Evolutionary conservation across 805 yeast genomes (phyloP), one percentile per base, ranked within the genome.

Genomic region (Starmera quercuum): DNA sequence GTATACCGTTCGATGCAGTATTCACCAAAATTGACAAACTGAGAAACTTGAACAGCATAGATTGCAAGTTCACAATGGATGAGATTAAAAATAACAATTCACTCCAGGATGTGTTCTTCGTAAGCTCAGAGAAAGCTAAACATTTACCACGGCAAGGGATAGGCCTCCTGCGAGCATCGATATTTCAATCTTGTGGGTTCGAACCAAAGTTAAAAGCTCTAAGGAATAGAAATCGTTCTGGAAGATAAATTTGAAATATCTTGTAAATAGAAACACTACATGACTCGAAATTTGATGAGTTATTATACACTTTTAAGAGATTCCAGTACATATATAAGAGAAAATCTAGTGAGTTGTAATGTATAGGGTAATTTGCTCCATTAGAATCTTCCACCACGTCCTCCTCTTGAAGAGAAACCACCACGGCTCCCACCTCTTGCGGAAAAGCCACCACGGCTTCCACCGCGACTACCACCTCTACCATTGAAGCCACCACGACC

Each of bases 1-100:
- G 90, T 1, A 63, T 77, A 4, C 75, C 83, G 1, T 84, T 78
- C 55, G 90, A 83, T 39, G 57, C 86, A 6, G 71, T 86, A 0
- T 72, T 85, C 53, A 86, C 94, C 18, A 86, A 86, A 47, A 71
- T 79, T 30, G 96, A 87, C 51, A 66, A 66, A 40, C 47, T 80
- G 5, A 56, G 58, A 19, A 42, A 47, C 3, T 49, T 60, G 19
- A 47, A 51, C n/a, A 52, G 55, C 5, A 52, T 78, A 3, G 58
- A 66, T n/a, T 49, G 54, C 2, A 47, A 59, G 10, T 47, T 75
- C 16, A 46, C 52, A 3, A 58, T 60, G 3, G 56, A 68, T 9
- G 60, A 58, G 1, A 52, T 70, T 7, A 39, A 51, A n/a, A 65
- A 71, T 1, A 47, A 67, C 13, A 57, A 73, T 2, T 51, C 71